Percentiles rank a stretch among this genome's conserved stretches.
Conservation (phyloP, 305 asterid species). For the Andrographis paniculata region DNA sequence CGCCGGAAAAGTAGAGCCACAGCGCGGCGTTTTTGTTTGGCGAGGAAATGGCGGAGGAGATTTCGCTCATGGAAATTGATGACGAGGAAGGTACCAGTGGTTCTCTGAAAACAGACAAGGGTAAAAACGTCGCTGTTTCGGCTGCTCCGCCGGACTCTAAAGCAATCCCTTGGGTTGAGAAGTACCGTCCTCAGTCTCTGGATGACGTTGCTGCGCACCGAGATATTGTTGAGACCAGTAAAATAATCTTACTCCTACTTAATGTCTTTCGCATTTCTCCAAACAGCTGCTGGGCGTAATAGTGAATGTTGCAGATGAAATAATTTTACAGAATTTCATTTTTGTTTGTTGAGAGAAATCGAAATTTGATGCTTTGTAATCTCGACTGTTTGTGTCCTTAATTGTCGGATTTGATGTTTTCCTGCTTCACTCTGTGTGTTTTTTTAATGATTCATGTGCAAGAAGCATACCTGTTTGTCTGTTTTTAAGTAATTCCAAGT, state of each 20-base stretch:
- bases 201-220: constrained; percentile 98
- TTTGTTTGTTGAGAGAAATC: no score
- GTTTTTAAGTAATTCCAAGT: no score
- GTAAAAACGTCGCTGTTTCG: constrained; percentile 41
- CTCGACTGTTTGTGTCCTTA: background rate
- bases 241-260: background rate
- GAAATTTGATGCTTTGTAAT: constrained; percentile 1
- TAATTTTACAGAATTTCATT: no score
- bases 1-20: no score
- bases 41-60: constrained; percentile 57
- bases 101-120: constrained; percentile 34
- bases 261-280: constrained; percentile 18
- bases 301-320: background rate
- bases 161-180: constrained; percentile 94
- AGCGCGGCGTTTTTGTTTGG: background rate
- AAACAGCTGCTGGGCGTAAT: constrained; percentile 24
- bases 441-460: background rate
- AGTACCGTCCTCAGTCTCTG: constrained; percentile 90
- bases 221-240: constrained; percentile 85
- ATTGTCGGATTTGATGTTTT: constrained; percentile 1
- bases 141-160: constrained; percentile 38
- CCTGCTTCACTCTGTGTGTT: no score
- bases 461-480: no score
- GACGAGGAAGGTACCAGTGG: constrained; percentile 26
- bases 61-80: constrained; percentile 73